Evolutionary conservation across 2,329 filamentous ascomycete genomes (phyloP).

Genomic region (Akanthomyces uredinophilus): DNA sequence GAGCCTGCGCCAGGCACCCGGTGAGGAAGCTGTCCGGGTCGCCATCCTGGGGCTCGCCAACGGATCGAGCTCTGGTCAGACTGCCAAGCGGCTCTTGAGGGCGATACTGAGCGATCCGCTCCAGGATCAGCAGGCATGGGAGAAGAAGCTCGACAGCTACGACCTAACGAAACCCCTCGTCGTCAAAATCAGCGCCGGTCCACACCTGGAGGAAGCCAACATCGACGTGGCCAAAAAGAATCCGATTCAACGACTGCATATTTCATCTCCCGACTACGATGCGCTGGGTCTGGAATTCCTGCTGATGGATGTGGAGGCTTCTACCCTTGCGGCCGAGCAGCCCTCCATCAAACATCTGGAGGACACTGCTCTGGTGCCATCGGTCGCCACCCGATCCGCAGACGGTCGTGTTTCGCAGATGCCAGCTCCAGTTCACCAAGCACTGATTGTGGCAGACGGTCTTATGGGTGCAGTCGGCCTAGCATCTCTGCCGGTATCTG

Average conservation of each 20-base stretch:
- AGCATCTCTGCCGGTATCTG: conserved; percentile 36
- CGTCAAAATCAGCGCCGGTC: conserved; percentile 45
- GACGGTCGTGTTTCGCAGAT: conserved; percentile 62
- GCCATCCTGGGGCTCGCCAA: conserved; percentile 48
- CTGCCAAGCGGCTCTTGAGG: conserved; percentile 61
- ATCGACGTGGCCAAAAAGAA: conserved; percentile 26
- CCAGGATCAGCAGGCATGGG: conserved; percentile 59
- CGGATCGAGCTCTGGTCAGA: conserved; percentile 34
- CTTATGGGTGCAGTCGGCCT: conserved; percentile 60
- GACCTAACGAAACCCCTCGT: conserved; percentile 54
- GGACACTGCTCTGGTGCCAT: conserved; percentile 70
- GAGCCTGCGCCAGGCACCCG: conserved; percentile 53
- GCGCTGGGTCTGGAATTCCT: conserved; percentile 61
- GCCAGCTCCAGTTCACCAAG: conserved; percentile 78
- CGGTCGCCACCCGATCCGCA: conserved; percentile 63
- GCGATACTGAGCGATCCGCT: conserved; percentile 68
- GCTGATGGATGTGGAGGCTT: conserved; percentile 45
- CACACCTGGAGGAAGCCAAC: conserved; percentile 25
- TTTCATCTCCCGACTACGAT: conserved; percentile 59
- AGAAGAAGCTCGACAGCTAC: conserved; percentile 52
- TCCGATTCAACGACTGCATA: conserved; percentile 52
- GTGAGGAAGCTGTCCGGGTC: conserved; percentile 53
- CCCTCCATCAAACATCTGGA: conserved; percentile 40
- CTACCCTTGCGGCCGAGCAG: conserved; percentile 29
- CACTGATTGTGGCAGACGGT: conserved; percentile 68